phyloP scores from a whole-genome alignment of 163 green algal genomes.

The Scenedesmus sp. region DNA sequence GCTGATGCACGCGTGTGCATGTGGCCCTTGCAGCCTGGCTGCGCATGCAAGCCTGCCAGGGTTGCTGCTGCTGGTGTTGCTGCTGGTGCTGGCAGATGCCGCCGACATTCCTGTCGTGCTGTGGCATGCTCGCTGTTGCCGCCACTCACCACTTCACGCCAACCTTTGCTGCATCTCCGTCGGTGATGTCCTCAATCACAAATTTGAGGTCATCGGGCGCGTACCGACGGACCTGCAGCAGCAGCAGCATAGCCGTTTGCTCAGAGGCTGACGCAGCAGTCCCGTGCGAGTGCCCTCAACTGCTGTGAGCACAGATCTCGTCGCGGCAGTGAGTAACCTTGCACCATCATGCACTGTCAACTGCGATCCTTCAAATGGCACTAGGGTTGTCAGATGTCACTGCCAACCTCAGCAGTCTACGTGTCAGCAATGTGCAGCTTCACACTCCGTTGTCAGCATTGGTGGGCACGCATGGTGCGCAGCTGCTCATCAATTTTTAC shows the following conservation, averaged over 20 bases:
- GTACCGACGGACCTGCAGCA: slow-evolving; percentile 54
- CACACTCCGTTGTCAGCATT: too few relatives aligned
- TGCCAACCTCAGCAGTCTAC: too few relatives aligned
- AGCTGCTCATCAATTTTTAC: too few relatives aligned
- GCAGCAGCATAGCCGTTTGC: slow-evolving; percentile 3
- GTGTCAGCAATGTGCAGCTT: too few relatives aligned
- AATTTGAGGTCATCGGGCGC: slow-evolving; percentile 77
- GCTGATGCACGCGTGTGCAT: too few relatives aligned
- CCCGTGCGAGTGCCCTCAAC: neutral
- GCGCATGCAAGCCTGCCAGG: neutral
- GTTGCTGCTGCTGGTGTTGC: neutral
- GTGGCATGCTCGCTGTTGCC: neutral
- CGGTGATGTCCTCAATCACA: slow-evolving; percentile 78
- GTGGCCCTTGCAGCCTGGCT: neutral
- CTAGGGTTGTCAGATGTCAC: too few relatives aligned
- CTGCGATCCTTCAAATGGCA: too few relatives aligned
- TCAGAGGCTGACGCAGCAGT: neutral
- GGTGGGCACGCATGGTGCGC: too few relatives aligned
- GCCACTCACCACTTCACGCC: slow-evolving; percentile 84
- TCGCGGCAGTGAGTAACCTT: neutral
- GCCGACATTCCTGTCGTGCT: neutral
- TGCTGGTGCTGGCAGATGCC: neutral
- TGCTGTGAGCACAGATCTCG: neutral
- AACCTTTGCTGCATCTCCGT: slow-evolving; percentile 64
- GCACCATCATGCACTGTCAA: too few relatives aligned